Base-by-base conservation (phyloP, 768 basidiomycete genomes). In the Tephrocybe rancida region DNA sequence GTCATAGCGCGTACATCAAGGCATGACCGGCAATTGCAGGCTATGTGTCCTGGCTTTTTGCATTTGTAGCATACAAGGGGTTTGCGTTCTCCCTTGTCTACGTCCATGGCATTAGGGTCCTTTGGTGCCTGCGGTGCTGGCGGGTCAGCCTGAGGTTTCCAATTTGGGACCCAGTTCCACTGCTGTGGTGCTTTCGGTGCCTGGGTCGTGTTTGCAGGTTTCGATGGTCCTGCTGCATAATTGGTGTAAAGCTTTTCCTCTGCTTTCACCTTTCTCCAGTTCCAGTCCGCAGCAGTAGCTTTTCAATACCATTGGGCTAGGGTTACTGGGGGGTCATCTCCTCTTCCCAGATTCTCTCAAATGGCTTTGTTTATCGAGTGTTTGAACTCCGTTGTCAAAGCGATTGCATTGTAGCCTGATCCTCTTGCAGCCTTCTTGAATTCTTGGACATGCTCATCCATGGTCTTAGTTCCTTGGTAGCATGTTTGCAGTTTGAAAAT, bases 361-460 rank as follows among this genome's bases (percentile, higher is more conserved):
- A 45, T 7, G 11, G 29, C 29, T 22, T 45, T 45, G 29, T 45
- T 29, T 9, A 45, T 45, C 18, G 44, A 45, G 10, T 27, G 13
- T 32, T 45, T 45, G 16, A 32, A 45, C 18, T 45, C 44, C 30
- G 29, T 27, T 18, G 30, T 18, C 5, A 45, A 19, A 13, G 44
- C 27, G n/a, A 19, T 19, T 30, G 27, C 44, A 8, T 5, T 32
- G 19, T 45, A 45, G 2, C 44, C 29, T 14, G 44, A 45, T 29
- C 44, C 44, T 32, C 44, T 19, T 45, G 29, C 44, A 21, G 30
- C 29, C 26, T 30, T 45, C 16, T 45, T 45, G 13, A 45, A 45
- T 13, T 45, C 44, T 14, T 45, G 44, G 27, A 45, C 44, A 32
- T 45, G 44, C 21, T 45, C 27, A 45, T 45, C 44, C 44, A 45